A percentile compares a stretch with the other conserved stretches of the same genome.
phyloP scores from a whole-genome alignment of 306 rosid genomes.

The Trichosanthes cucumerina region DNA sequence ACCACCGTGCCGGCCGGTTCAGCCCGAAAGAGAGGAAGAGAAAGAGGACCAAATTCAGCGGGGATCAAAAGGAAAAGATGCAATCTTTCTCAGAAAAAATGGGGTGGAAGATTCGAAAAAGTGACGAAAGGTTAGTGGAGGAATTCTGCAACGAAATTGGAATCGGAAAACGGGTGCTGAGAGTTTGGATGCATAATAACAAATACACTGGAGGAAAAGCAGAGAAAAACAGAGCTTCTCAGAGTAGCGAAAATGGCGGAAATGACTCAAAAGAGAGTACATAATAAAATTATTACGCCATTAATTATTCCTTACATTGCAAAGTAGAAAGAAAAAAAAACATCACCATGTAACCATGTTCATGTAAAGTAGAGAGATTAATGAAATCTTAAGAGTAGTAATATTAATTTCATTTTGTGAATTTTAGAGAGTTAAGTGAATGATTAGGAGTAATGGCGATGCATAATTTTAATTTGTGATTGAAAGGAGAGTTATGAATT shows the following conservation, averaged over 20 bases:
- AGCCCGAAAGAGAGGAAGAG: constrained; percentile 33
- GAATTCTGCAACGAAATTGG: constrained; percentile 66
- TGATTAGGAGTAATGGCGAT: background rate
- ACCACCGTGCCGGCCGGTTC: background rate
- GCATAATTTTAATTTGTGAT: background rate
- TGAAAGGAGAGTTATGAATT: background rate
- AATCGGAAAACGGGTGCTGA: constrained; percentile 55
- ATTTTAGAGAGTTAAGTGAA: background rate
- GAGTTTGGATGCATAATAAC: constrained; percentile 95
- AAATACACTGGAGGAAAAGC: constrained; percentile 46
- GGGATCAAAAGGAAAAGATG: constrained; percentile 90
- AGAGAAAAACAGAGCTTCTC: background rate
- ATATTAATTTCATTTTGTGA: background rate
- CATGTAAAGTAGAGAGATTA: background rate
- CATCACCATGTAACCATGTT: background rate
- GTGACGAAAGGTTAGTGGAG: constrained; percentile 43
- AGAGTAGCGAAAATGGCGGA: background rate
- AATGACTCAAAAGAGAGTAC: background rate
- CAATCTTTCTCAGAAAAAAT: constrained; percentile 44
- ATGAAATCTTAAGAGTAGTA: too few species aligned
- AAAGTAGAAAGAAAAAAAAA: too few species aligned
- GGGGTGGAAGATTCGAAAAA: constrained; percentile 71
- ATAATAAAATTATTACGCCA: background rate
- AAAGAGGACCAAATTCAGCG: constrained; percentile 63
- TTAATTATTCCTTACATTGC: background rate